phyloP scores from a whole-genome alignment of 345 rosid species.

The Gossypium mustelinum region DNA sequence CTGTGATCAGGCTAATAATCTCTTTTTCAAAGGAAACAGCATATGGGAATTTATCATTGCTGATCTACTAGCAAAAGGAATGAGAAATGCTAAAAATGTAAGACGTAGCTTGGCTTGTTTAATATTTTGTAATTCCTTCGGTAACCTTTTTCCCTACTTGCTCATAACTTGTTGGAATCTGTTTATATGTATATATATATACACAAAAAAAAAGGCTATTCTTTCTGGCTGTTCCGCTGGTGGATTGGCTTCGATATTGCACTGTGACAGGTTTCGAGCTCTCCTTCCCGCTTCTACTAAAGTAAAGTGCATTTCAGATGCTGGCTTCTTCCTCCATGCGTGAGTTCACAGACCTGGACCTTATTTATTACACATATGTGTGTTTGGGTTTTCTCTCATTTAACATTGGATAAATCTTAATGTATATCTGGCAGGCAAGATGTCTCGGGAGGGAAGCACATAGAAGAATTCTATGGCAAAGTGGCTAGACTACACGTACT shows the following conservation, averaged over 20 bases:
- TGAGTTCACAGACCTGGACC: conserved; percentile 25
- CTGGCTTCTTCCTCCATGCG: conserved; percentile 85
- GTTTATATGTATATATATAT: background rate
- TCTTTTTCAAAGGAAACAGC: conserved; percentile 83
- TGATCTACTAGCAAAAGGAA: conserved; percentile 70
- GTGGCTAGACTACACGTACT: conserved; percentile 73
- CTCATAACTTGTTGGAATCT: background rate
- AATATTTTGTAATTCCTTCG: background rate
- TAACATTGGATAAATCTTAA: conserved; percentile 11
- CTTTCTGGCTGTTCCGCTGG: conserved; percentile 98
- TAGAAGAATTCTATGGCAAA: conserved; percentile 55
- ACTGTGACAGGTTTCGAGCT: conserved; percentile 70
- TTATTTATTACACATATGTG: background rate
- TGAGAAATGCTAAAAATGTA: conserved; percentile 82
- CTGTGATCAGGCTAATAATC: conserved; percentile 52
- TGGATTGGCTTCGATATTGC: conserved; percentile 79
- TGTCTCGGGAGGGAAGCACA: conserved; percentile 58
- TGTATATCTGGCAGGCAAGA: conserved; percentile 48
- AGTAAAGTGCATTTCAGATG: conserved; percentile 92
- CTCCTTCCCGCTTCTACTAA: conserved; percentile 59
- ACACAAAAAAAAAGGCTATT: conserved; percentile 48
- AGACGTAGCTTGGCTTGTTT: background rate
- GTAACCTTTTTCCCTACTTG: background rate
- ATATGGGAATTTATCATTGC: conserved; percentile 65
- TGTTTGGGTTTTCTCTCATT: background rate